Evolutionary conservation across 1,284 basidiomycete species (phyloP).

Genomic region (Gymnopus androsaceus): DNA sequence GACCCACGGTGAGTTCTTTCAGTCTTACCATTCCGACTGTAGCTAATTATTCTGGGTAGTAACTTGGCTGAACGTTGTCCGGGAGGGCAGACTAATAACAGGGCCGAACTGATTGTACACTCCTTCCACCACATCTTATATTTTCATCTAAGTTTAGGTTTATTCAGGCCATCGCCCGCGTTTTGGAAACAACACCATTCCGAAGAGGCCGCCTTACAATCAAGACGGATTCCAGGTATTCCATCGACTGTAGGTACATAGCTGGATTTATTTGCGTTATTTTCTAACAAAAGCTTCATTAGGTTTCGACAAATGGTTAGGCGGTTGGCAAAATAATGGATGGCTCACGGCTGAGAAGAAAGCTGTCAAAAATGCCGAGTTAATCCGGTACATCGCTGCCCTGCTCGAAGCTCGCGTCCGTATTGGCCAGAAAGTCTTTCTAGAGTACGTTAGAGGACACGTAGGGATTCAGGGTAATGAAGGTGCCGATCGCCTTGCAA

Average conservation of each 20-base stretch:
- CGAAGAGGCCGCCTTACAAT: slow-evolving; percentile 47
- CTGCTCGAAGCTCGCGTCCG: slow-evolving; percentile 43
- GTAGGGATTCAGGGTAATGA: slow-evolving; percentile 61
- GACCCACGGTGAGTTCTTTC: slow-evolving; percentile 43
- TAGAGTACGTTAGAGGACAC: slow-evolving; percentile 61
- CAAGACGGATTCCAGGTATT: slow-evolving; percentile 63
- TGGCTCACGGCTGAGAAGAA: slow-evolving; percentile 44
- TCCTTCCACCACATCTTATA: neutral
- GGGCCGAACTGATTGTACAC: slow-evolving; percentile 67
- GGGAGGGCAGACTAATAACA: slow-evolving; percentile 71
- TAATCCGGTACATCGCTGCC: slow-evolving; percentile 55
- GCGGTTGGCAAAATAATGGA: slow-evolving; percentile 46
- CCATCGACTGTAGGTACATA: slow-evolving; percentile 54
- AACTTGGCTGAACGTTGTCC: slow-evolving; percentile 66
- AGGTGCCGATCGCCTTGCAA: slow-evolving; percentile 58
- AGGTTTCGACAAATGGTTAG: slow-evolving; percentile 57
- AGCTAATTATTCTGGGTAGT: slow-evolving; percentile 30
- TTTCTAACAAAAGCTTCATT: slow-evolving; percentile 13
- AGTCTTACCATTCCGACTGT: neutral
- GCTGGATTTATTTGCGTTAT: neutral
- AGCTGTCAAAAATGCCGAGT: slow-evolving; percentile 52
- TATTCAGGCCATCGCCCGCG: slow-evolving; percentile 57
- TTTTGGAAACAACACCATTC: slow-evolving; percentile 52
- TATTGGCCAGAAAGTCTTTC: slow-evolving; percentile 43
- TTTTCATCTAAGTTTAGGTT: neutral